Evolutionary conservation across 2,329 filamentous ascomycete genomes (phyloP).

Genomic region (Phoma herbarum): DNA sequence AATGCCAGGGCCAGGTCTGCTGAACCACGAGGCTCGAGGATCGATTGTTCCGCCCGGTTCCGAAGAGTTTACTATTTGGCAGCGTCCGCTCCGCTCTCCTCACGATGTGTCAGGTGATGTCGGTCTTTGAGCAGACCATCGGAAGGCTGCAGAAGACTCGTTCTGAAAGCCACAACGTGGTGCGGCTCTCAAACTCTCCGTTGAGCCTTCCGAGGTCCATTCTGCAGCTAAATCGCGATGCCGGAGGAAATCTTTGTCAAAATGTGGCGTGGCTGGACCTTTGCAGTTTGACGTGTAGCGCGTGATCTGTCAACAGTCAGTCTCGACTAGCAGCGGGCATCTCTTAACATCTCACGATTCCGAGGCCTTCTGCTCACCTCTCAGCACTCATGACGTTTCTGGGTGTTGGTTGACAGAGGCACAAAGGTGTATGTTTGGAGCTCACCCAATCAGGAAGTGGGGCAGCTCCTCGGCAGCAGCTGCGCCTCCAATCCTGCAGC

Average conservation of each 20-base stretch:
- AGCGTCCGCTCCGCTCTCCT: not conserved
- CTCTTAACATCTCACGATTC: not conserved
- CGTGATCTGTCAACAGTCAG: not conserved
- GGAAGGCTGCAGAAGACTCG: not conserved
- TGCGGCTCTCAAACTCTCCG: slow-evolving; percentile 4
- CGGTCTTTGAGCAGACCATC: not conserved
- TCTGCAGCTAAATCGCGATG: not conserved
- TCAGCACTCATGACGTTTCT: not conserved
- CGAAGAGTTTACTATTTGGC: slow-evolving; percentile 3
- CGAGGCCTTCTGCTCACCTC: not conserved
- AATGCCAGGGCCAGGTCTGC: slow-evolving; percentile 5
- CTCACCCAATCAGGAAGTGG: slow-evolving; percentile 13
- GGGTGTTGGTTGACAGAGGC: slow-evolving; percentile 1
- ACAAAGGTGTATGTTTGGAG: slow-evolving; percentile 1
- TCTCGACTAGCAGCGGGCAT: not conserved
- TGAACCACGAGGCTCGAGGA: slow-evolving; percentile 7
- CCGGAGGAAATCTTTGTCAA: not conserved
- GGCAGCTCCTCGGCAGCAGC: slow-evolving; percentile 16
- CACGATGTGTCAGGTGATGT: not conserved
- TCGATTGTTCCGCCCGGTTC: slow-evolving; percentile 5
- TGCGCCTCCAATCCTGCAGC: slow-evolving; percentile 11
- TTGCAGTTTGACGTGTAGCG: not conserved
- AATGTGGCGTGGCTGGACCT: slow-evolving; percentile 2
- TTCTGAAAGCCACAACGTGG: not conserved
- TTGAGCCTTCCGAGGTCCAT: slow-evolving; percentile 8